Percentiles rank a stretch among this genome's conserved stretches.
phyloP scores from a whole-genome alignment of 345 rosid genomes.

The Boechera stricta region DNA sequence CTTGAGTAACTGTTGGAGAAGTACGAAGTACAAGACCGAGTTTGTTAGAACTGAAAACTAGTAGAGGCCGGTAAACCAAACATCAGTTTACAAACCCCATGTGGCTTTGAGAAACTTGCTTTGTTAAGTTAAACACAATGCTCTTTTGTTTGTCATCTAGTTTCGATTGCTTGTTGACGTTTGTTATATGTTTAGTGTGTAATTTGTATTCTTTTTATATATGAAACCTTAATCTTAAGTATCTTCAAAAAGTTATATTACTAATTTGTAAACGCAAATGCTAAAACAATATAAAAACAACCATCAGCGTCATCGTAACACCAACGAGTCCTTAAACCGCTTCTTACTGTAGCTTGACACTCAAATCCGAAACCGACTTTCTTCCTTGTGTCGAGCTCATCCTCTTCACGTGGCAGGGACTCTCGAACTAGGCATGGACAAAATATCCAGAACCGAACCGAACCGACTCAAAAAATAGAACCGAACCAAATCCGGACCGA shows the following conservation, averaged over 20 bases:
- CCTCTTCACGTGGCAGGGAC: too few relatives aligned
- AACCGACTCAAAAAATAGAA: too few relatives aligned
- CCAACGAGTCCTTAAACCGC: too few relatives aligned
- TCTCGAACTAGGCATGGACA: too few relatives aligned
- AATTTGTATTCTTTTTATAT: neutral
- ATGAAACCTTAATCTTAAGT: neutral
- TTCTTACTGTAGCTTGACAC: too few relatives aligned
- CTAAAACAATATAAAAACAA: neutral
- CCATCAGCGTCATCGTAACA: too few relatives aligned
- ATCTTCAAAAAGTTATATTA: neutral
- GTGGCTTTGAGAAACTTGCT: constrained; percentile 34
- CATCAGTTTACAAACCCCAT: constrained; percentile 20
- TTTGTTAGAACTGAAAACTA: constrained; percentile 19
- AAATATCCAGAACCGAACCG: too few relatives aligned
- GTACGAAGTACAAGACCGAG: constrained; percentile 25
- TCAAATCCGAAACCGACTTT: too few relatives aligned
- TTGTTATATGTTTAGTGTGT: neutral
- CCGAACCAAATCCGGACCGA: too few relatives aligned
- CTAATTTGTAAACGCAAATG: neutral
- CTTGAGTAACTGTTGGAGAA: constrained; percentile 2
- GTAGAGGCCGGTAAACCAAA: constrained; percentile 1
- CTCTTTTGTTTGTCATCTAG: neutral
- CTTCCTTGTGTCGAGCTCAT: too few relatives aligned
- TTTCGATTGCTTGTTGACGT: constrained; percentile 6
- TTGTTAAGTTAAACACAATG: neutral